phyloP scores from a whole-genome alignment of 139 green algal species.

The Chlorella sp. region DNA sequence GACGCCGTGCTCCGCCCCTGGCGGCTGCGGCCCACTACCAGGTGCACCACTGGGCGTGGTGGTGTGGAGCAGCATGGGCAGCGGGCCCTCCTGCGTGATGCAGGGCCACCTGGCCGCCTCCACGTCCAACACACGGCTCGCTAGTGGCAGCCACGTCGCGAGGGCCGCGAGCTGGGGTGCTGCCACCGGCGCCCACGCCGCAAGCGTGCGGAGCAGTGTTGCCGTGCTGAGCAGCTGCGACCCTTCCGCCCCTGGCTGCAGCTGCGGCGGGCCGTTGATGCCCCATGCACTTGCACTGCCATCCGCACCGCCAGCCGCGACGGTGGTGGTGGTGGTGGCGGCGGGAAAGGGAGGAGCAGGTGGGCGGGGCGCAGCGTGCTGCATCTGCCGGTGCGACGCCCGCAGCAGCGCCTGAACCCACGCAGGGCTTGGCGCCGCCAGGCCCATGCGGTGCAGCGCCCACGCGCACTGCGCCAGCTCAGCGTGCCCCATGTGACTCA shows the following conservation, averaged over 20 bases:
- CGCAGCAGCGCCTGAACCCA: not conserved
- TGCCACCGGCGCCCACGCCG: not conserved
- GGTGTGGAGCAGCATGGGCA: not conserved
- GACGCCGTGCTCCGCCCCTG: not conserved
- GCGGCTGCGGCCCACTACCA: not conserved
- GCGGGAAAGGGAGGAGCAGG: not conserved
- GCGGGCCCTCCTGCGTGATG: not conserved
- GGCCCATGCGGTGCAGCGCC: not conserved
- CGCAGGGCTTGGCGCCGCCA: not conserved
- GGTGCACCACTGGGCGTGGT: not conserved
- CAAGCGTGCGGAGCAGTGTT: not conserved
- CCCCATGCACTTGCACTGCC: too few species aligned
- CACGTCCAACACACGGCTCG: not conserved
- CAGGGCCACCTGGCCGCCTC: not conserved
- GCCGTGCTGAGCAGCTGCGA: not conserved
- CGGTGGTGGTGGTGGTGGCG: not conserved
- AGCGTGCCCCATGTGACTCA: not conserved
- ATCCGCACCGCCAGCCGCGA: too few species aligned
- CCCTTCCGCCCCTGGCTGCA: not conserved
- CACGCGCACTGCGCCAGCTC: not conserved
- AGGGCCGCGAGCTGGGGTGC: not conserved
- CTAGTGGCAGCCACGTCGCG: not conserved
- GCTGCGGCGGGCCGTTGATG: too few species aligned
- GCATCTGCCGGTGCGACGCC: not conserved
- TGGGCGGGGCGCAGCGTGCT: not conserved